These are phyloP conservation scores for Diplodia seriata DNA, from an alignment of 2,329 filamentous ascomycete species.

Conservation along the genomic window DNA sequence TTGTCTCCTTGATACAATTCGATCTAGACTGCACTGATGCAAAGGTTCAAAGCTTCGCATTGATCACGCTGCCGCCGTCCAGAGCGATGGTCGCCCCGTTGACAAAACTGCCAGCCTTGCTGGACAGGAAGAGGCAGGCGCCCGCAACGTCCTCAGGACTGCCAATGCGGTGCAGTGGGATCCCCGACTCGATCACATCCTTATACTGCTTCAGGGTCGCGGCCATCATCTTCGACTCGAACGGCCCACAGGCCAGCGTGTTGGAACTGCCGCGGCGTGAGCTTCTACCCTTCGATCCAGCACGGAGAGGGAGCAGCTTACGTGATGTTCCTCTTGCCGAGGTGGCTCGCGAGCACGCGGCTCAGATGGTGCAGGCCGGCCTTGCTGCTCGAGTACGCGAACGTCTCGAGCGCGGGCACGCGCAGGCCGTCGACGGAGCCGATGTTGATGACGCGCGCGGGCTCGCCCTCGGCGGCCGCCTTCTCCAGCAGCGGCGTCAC, in stretches of 20 bases:
- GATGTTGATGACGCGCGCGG: conserved; percentile 69
- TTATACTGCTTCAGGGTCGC: conserved; percentile 67
- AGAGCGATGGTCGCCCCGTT: conserved; percentile 54
- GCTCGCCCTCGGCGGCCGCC: conserved; percentile 53
- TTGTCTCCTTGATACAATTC: background rate
- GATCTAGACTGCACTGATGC: background rate
- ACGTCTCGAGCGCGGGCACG: conserved; percentile 66
- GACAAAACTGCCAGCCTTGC: conserved; percentile 64
- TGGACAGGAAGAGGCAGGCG: conserved; percentile 72
- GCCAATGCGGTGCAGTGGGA: conserved; percentile 72
- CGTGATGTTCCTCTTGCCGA: conserved; percentile 67
- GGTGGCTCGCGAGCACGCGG: conserved; percentile 67
- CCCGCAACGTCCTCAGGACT: conserved; percentile 73
- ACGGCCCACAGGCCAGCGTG: conserved; percentile 74
- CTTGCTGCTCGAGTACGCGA: conserved; percentile 66
- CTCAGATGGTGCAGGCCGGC: conserved; percentile 70
- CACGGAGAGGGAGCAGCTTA: background rate
- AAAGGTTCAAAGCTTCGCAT: conserved; percentile 44
- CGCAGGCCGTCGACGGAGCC: conserved; percentile 68
- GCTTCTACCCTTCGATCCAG: conserved; percentile 36
- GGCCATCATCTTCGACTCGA: conserved; percentile 76
- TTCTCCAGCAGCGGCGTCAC: conserved; percentile 68
- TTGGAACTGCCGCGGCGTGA: conserved; percentile 55
- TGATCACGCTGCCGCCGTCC: conserved; percentile 50
- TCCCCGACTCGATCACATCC: conserved; percentile 62